These are phyloP conservation scores for Neurospora sp. DNA, from an alignment of 2,329 filamentous ascomycete genomes.

Conservation along the genomic window DNA sequence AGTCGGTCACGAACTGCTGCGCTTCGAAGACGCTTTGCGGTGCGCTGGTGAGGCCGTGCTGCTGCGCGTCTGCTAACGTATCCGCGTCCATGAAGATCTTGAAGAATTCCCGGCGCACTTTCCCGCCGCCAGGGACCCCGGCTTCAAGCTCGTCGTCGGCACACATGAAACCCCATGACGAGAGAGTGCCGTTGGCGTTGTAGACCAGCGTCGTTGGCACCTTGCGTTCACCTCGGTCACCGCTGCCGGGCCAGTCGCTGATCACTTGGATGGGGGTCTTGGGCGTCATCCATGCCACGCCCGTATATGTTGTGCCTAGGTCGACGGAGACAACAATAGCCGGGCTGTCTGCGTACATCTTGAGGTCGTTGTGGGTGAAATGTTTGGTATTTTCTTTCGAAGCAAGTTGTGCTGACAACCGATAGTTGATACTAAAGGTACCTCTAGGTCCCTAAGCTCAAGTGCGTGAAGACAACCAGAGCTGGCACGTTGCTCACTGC, in stretches of 20 bases:
- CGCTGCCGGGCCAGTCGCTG: slow-evolving; percentile 44
- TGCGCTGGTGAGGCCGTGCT: slow-evolving; percentile 32
- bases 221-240: slow-evolving; percentile 43
- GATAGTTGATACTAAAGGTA: not conserved
- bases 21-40: slow-evolving; percentile 33
- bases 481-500: not conserved
- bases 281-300: slow-evolving; percentile 26
- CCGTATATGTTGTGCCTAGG: slow-evolving; percentile 34
- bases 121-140: slow-evolving; percentile 21
- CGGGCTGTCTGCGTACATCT: slow-evolving; percentile 14
- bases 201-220: slow-evolving; percentile 43
- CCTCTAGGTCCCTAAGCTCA: not conserved
- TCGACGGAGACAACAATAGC: slow-evolving; percentile 34
- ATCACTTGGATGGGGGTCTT: slow-evolving; percentile 34
- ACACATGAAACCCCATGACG: slow-evolving; percentile 45
- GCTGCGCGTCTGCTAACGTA: slow-evolving; percentile 32
- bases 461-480: not conserved
- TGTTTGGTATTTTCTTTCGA: not conserved
- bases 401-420: not conserved
- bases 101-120: slow-evolving; percentile 39
- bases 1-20: slow-evolving; percentile 38
- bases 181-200: slow-evolving; percentile 29
- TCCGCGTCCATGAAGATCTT: slow-evolving; percentile 43
- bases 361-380: not conserved
- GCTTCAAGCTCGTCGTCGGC: slow-evolving; percentile 32